Conservation (phyloP, 805 yeast species). For the Hanseniaspora clermontiae region DNA sequence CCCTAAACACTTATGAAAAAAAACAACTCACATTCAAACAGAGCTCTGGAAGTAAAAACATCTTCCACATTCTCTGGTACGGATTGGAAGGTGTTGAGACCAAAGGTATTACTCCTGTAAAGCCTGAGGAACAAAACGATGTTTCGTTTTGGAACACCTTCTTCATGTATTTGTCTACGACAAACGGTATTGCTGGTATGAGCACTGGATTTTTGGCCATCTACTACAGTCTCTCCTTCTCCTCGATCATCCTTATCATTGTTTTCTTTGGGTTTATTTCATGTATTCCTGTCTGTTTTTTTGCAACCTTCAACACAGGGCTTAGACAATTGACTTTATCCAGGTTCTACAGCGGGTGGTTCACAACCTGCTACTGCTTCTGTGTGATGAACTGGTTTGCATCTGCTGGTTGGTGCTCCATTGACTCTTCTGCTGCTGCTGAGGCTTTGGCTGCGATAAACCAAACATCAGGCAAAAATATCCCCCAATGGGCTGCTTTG, state of each 20-base stretch:
- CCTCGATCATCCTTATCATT: slow-evolving; percentile 54
- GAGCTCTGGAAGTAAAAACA: slow-evolving; percentile 31
- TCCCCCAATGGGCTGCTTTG: slow-evolving; percentile 89
- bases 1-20: neutral
- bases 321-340: slow-evolving; percentile 77
- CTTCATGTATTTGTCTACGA: slow-evolving; percentile 87
- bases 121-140: slow-evolving; percentile 44
- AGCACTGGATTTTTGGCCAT: slow-evolving; percentile 63
- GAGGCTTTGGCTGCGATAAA: slow-evolving; percentile 70
- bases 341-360: slow-evolving; percentile 63
- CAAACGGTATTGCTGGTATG: slow-evolving; percentile 72
- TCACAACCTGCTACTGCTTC: slow-evolving; percentile 54
- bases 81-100: slow-evolving; percentile 46
- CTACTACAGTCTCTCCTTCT: slow-evolving; percentile 55
- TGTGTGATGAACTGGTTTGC: slow-evolving; percentile 67
- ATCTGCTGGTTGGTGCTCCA: slow-evolving; percentile 92
- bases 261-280: slow-evolving; percentile 68
- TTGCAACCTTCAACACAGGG: slow-evolving; percentile 77
- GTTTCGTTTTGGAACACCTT: slow-evolving; percentile 28
- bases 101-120: slow-evolving; percentile 32
- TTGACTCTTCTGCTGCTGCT: slow-evolving; percentile 80
- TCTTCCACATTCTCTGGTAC: slow-evolving; percentile 55
- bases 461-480: slow-evolving; percentile 29
- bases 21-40: neutral
- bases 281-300: slow-evolving; percentile 64